These are phyloP conservation scores for Eudorina sp. DNA, from an alignment of 139 green algal species.

Conservation along the genomic window DNA sequence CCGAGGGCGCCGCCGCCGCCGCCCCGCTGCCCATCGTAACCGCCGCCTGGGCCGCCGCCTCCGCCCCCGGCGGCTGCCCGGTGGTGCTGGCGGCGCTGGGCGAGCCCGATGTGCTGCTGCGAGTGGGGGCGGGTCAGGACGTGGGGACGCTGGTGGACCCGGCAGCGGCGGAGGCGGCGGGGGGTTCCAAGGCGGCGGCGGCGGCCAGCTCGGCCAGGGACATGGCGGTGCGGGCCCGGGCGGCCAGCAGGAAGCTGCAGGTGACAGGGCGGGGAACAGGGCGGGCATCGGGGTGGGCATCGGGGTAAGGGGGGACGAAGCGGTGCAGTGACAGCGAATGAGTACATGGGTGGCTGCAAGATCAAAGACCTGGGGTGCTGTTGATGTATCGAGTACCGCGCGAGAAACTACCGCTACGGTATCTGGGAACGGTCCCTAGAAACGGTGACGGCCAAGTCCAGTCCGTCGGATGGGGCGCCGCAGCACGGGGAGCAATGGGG, in stretches of 20 bases:
- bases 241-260: constrained; percentile 86
- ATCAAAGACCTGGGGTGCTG: no score
- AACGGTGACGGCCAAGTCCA: no score
- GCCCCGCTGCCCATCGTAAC: not conserved
- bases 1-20: not conserved
- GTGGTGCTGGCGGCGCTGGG: constrained; percentile 12
- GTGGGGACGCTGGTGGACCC: constrained; percentile 54
- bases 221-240: constrained; percentile 73
- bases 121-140: constrained; percentile 34
- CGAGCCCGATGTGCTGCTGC: constrained; percentile 34
- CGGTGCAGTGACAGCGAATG: no score
- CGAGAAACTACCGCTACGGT: no score
- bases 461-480: no score
- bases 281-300: not conserved
- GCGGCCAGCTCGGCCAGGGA: constrained; percentile 37
- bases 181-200: constrained; percentile 6
- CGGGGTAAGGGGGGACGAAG: no score
- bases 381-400: no score
- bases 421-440: no score
- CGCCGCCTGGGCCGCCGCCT: not conserved
- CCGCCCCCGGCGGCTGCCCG: not conserved
- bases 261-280: not conserved
- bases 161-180: constrained; percentile 19
- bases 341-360: no score
- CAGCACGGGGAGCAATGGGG: no score